A percentile compares a stretch with the other conserved stretches of the same genome.
phyloP scores from a whole-genome alignment of 2,329 filamentous ascomycete species.

The Pseudogymnoascus sp. region DNA sequence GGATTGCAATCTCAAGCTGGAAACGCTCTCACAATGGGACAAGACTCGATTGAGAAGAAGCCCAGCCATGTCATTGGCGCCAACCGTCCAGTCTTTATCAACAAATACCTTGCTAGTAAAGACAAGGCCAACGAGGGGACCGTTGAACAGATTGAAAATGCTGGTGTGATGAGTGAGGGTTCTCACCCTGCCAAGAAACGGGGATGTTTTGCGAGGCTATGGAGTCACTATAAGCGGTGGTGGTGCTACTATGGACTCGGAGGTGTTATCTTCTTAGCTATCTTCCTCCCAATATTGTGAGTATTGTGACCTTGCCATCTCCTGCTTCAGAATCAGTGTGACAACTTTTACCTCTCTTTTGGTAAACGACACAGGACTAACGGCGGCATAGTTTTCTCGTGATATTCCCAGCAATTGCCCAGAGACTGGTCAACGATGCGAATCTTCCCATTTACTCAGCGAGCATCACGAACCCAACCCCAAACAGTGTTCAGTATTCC shows the following conservation, averaged over 20 bases:
- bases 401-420: conserved; percentile 33
- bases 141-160: conserved; percentile 1
- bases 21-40: neutral
- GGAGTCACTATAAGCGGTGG: conserved; percentile 30
- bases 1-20: neutral
- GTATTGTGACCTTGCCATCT: neutral
- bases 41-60: neutral
- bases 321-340: neutral
- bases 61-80: neutral
- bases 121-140: neutral
- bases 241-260: conserved; percentile 31
- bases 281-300: conserved; percentile 26
- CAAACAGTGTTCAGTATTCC: conserved; percentile 27
- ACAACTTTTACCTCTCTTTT: neutral
- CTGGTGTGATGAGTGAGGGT: neutral
- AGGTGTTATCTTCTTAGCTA: conserved; percentile 30
- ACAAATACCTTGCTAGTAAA: neutral
- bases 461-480: conserved; percentile 27
- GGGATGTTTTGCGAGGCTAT: conserved; percentile 17
- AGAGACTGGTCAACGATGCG: conserved; percentile 30
- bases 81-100: neutral
- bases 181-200: neutral
- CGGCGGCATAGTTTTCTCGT: conserved; percentile 28
- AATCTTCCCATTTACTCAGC: conserved; percentile 29
- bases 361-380: neutral